Base-by-base conservation (phyloP, 2,329 filamentous ascomycete species). In the Xylaria multiplex region DNA sequence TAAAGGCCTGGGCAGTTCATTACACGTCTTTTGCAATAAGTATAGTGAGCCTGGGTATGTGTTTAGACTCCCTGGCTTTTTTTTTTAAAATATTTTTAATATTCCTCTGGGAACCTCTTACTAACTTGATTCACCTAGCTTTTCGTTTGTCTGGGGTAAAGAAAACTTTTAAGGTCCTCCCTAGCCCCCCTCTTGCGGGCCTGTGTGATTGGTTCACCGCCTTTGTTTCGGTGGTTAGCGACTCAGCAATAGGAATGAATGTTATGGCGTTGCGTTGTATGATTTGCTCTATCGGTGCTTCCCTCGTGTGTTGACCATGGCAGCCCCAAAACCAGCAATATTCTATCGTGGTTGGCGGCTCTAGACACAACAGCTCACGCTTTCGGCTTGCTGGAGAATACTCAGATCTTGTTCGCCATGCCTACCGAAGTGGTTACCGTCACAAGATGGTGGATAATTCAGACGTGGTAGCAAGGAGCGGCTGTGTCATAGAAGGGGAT, bases 11-110 rank as follows among this genome's bases (percentile, higher is more conserved):
- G 92, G 92, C 57, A 93, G 90, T 76, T 82, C 88, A 66, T 79
- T 96, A 76, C 92, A 96, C 75, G 86, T 93, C 67, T 93, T 92
- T 81, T 96, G 92, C 80, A 96, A 95, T 78, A 93, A 93, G 84
- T 95, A 95, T 81, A 92, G 90, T 65, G 91, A 94, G 76, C 91
- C 91, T 76, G 91, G 88, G 83, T 92, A 84, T 83, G 88, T 83
- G 59, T 77, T 79, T 16, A 9, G 9, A 35, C 2, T 8, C 32
- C 9, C 9, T 35, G 32, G 9, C 2, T 35, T 35, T 52, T 24
- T 32, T 32, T 50, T 52, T 19, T 2, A 6, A 9, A 16, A 24
- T 24, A 30, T 32, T 50, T 52, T 19, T 2, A 9, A 14, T 19
- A 24, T 37, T 32, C 30, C 30, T 8, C 37, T 40, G 16, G 8